A percentile compares a stretch with the other conserved stretches of the same genome.
These are phyloP conservation scores for Aspergillus sclerotialis DNA, from an alignment of 2,329 filamentous ascomycete genomes.

Conservation along the genomic window DNA sequence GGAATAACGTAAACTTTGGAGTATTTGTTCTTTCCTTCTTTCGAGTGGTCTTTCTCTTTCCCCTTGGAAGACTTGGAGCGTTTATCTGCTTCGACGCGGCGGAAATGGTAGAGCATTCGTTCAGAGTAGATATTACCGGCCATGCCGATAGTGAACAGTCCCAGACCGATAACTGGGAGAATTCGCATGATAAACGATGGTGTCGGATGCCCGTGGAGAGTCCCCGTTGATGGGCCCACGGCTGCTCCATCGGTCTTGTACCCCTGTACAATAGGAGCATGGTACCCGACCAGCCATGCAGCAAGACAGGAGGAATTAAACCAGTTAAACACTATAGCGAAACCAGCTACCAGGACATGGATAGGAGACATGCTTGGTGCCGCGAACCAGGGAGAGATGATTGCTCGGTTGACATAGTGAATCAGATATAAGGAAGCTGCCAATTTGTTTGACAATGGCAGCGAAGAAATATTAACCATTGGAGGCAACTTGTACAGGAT, in stretches of 20 bases:
- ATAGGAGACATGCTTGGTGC: constrained; percentile 92
- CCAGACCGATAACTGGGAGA: constrained; percentile 56
- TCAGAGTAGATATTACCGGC: constrained; percentile 82
- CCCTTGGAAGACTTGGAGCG: constrained; percentile 33
- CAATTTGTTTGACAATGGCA: constrained; percentile 31
- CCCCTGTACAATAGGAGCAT: constrained; percentile 34
- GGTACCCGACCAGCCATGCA: constrained; percentile 76
- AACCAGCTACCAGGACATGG: constrained; percentile 59
- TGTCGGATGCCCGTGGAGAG: constrained; percentile 3
- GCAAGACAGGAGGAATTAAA: constrained; percentile 72
- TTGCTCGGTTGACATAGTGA: constrained; percentile 86
- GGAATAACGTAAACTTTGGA: constrained; percentile 82
- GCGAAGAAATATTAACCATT: constrained; percentile 24
- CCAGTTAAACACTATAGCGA: constrained; percentile 68
- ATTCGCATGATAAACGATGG: constrained; percentile 8
- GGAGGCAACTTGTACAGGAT: constrained; percentile 63
- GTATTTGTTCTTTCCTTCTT: constrained; percentile 42
- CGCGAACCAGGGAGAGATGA: constrained; percentile 69
- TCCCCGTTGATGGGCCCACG: background rate
- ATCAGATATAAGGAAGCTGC: constrained; percentile 50
- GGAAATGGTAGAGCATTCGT: constrained; percentile 79
- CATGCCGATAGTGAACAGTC: constrained; percentile 70
- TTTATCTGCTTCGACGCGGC: constrained; percentile 55
- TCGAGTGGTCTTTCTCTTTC: constrained; percentile 26
- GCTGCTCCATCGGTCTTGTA: constrained; percentile 10